Conservation (phyloP, 306 rosid species). For the Cicer yamashitae region DNA sequence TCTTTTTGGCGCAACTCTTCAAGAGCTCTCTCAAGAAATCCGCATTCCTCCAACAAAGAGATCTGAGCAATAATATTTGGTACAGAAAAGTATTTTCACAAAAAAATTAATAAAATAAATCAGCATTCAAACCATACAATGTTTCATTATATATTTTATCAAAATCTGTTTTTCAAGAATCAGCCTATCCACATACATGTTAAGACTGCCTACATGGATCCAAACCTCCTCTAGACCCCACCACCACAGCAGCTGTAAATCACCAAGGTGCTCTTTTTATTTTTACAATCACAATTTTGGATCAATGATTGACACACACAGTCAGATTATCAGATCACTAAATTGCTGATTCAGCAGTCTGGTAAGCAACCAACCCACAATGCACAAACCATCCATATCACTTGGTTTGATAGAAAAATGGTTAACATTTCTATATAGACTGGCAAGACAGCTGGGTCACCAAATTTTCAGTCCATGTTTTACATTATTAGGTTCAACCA, state of each 20-base stretch:
- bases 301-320: conserved; percentile 5
- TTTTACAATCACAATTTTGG: not conserved
- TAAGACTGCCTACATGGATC: not conserved
- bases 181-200: conserved; percentile 6
- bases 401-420: conserved; percentile 19
- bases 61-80: conserved; percentile 57
- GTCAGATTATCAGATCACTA: conserved; percentile 21
- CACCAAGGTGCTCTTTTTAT: not conserved
- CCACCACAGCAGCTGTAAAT: not conserved
- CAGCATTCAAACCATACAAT: conserved; percentile 14
- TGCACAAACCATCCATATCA: conserved; percentile 19
- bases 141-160: not conserved
- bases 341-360: conserved; percentile 6
- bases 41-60: conserved; percentile 85
- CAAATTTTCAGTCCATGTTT: conserved; percentile 14
- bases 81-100: not conserved
- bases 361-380: conserved; percentile 5
- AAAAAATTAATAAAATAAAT: conserved; percentile 3
- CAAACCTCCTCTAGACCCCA: not conserved
- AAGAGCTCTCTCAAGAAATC: conserved; percentile 78
- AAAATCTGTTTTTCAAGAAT: conserved; percentile 4
- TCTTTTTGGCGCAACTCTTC: conserved; percentile 86
- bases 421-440: conserved; percentile 9
- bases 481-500: conserved; percentile 19
- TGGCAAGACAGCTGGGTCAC: not conserved